Percentiles rank a stretch among this genome's conserved stretches.
Evolutionary conservation across 78 protist genomes (phyloP).

Genomic region (Creolimax fragrantissima): DNA sequence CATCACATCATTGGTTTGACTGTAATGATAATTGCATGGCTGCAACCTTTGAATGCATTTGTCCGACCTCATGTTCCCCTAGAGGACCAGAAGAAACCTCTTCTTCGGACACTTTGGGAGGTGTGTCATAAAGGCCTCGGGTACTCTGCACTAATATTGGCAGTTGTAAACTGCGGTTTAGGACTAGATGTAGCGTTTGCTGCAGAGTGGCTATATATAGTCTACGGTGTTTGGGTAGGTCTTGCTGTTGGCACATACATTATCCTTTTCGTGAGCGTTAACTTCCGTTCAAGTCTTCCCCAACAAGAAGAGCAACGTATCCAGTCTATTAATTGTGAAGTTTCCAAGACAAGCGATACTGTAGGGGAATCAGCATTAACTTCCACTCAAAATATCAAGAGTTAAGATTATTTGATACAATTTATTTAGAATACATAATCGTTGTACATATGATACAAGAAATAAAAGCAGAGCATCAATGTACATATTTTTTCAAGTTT

Average conservation of each 20-base stretch:
- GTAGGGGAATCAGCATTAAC: not conserved
- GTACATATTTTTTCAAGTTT: not conserved
- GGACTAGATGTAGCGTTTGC: not conserved
- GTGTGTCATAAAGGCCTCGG: not conserved
- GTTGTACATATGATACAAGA: not conserved
- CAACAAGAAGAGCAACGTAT: no score
- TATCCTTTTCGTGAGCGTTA: not conserved
- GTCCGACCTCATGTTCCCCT: not conserved
- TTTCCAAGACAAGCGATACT: no score
- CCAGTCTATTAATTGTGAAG: no score
- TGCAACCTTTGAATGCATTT: not conserved
- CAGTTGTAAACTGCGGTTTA: not conserved
- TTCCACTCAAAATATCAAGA: not conserved
- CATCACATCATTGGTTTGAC: not conserved
- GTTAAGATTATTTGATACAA: not conserved
- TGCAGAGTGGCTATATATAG: not conserved
- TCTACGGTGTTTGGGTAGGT: not conserved
- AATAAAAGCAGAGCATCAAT: not conserved
- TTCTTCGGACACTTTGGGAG: not conserved
- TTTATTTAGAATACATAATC: not conserved
- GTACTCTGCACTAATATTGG: not conserved
- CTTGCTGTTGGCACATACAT: not conserved
- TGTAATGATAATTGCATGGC: not conserved
- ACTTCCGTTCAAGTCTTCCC: not conserved
- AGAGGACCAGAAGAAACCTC: not conserved